phyloP scores from a whole-genome alignment of 1,284 basidiomycete species.

The Tylopilus orsonianus region DNA sequence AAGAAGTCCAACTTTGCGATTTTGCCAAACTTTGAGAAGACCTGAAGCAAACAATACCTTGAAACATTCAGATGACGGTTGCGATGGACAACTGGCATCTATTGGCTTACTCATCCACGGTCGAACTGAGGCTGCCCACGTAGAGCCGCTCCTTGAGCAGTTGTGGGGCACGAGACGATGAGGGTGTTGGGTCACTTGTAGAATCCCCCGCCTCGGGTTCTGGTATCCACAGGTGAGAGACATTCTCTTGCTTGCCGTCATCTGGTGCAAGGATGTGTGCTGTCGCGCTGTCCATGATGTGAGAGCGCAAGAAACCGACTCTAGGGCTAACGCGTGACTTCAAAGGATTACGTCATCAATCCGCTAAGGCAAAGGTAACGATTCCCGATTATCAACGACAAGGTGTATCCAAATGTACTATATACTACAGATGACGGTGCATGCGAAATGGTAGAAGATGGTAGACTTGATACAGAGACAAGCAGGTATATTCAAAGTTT shows the following conservation, averaged over 20 bases:
- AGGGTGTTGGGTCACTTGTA: conserved; percentile 19
- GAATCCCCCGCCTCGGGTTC: conserved; percentile 25
- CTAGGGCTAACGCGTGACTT: no score
- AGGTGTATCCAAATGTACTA: no score
- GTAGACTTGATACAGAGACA: neutral
- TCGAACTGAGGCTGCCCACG: conserved; percentile 86
- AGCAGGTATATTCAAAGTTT: neutral
- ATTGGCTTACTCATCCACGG: conserved; percentile 81
- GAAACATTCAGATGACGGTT: conserved; percentile 14
- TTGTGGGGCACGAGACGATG: conserved; percentile 31
- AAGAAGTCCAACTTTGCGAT: conserved; percentile 91
- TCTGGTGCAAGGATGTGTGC: neutral
- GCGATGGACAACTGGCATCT: conserved; percentile 3
- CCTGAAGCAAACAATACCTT: conserved; percentile 84
- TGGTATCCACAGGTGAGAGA: conserved; percentile 34
- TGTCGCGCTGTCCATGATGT: conserved; percentile 16
- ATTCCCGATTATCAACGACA: no score
- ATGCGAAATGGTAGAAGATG: neutral
- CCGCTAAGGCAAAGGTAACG: no score
- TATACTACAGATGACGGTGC: neutral
- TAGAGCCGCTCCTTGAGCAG: conserved; percentile 75
- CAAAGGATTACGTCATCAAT: conserved; percentile 15
- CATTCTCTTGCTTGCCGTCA: conserved; percentile 10
- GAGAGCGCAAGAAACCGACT: neutral
- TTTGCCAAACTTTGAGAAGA: conserved; percentile 91